Percentiles rank a stretch among this genome's conserved stretches.
Evolutionary conservation across 371 early-diverging fungal species (phyloP).

Genomic region (Mucor piriformis): DNA sequence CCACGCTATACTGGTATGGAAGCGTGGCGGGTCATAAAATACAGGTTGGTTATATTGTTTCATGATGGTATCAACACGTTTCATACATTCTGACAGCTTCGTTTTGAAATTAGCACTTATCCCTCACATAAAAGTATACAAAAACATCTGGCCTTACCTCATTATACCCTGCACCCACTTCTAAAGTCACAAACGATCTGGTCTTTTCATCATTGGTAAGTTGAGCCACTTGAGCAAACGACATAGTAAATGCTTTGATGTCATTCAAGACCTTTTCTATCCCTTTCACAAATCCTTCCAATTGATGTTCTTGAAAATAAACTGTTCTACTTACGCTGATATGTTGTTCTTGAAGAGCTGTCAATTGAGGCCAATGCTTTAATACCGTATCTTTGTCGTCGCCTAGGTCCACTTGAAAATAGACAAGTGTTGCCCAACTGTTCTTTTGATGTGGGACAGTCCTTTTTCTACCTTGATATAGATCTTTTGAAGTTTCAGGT

Average conservation of each 20-base stretch:
- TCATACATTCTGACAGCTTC: slow-evolving; percentile 28
- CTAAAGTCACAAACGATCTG: slow-evolving; percentile 45
- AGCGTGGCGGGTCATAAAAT: slow-evolving; percentile 53
- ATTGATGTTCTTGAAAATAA: slow-evolving; percentile 40
- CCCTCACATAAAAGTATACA: no score
- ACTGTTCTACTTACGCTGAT: slow-evolving; percentile 43
- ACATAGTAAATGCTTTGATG: slow-evolving; percentile 20
- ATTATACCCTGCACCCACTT: slow-evolving; percentile 49
- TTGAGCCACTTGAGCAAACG: slow-evolving; percentile 42
- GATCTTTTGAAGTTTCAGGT: no score
- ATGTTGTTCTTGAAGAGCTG: slow-evolving; percentile 24
- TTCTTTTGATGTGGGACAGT: slow-evolving; percentile 31
- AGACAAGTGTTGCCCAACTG: slow-evolving; percentile 51
- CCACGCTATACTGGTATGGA: slow-evolving; percentile 55
- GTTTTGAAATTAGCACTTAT: no score
- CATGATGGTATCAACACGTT: slow-evolving; percentile 30
- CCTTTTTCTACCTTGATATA: slow-evolving; percentile 31
- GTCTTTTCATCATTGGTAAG: slow-evolving; percentile 49
- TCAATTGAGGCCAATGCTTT: not conserved
- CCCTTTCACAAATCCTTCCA: slow-evolving; percentile 25
- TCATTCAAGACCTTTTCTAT: slow-evolving; percentile 5
- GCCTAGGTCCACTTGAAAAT: slow-evolving; percentile 28
- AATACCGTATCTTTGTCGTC: not conserved
- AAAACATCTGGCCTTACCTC: slow-evolving; percentile 25
- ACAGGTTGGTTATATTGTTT: slow-evolving; percentile 22